Conservation (phyloP, 225 moss, liverwort and hornwort genomes). For the Bryoerythrophyllum caledonicum region DNA sequence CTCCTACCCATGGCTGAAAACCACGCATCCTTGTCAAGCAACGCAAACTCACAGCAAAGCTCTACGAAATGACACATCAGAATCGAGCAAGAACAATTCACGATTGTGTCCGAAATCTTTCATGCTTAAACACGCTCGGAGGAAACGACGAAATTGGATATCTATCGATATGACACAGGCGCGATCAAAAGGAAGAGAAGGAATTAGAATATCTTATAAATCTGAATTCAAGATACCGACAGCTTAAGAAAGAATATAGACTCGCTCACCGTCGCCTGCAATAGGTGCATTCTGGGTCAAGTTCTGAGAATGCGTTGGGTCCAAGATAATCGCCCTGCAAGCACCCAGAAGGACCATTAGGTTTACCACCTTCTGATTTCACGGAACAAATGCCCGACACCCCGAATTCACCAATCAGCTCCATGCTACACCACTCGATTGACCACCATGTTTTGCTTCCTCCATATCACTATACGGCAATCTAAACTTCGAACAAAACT, state of each 20-base stretch:
- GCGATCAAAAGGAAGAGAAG: not conserved
- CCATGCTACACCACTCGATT: constrained; percentile 17
- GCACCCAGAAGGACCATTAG: constrained; percentile 23
- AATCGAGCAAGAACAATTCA: not conserved
- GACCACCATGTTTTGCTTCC: not conserved
- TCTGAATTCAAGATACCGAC: constrained; percentile 15
- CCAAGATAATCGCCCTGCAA: constrained; percentile 63
- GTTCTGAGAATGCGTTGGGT: constrained; percentile 62
- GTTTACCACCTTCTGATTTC: not conserved
- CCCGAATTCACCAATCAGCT: constrained; percentile 16
- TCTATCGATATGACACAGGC: not conserved
- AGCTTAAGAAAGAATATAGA: not conserved
- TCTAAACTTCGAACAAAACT: not conserved
- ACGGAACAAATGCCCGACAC: not conserved
- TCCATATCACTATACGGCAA: constrained; percentile 1
- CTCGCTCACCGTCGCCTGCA: constrained; percentile 60
- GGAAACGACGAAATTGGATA: not conserved
- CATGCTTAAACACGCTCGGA: not conserved
- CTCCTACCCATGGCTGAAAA: constrained; percentile 77
- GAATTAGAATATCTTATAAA: constrained; percentile 8
- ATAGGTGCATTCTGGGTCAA: constrained; percentile 48
- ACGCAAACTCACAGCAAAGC: constrained; percentile 4
- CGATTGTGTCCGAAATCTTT: not conserved
- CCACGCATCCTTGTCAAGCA: constrained; percentile 25
- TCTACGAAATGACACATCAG: not conserved